Evolutionary conservation across 805 yeast species (phyloP), one percentile per base, ranked within the genome.

Genomic region (Suhomyces emberorum): DNA sequence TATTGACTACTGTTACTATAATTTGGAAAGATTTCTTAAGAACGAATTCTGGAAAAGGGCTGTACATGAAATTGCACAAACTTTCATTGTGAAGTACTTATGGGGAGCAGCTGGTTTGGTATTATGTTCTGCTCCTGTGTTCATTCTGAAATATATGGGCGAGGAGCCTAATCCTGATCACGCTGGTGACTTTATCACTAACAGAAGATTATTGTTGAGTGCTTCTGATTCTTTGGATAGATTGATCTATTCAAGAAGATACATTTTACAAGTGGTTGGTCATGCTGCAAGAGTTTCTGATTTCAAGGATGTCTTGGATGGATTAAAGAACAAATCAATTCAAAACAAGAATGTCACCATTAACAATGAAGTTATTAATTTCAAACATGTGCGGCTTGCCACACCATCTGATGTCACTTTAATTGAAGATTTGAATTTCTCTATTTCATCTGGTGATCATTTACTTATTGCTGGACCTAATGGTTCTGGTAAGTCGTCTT

Each of bases 101-200:
- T 83, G 96, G 89, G 98, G 98, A 43, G 98, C 96, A 2, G 87
- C 93, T 21, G 98, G 98, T 8, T 71, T 89, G 41, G 76, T 81
- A 1, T 69, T 89, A 32, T 89, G 97, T 61, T 80, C 96, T 2
- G 79, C 89, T 3, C 97, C 98, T 4, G 84, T 88, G 2, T 89
- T 89, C 55, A 75, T 79, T 52, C 68, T 72, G 41, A 69, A 78
- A 34, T 74, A 76, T 35, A 61, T 69, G 42, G 77, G 78, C 22
- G 57, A 61, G 34, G 59, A 51, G 15, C 67, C 65, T 3, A 69
- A 66, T 40, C 58, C 68, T 9, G 56, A 64, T 29, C 74, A 77
- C 1, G 81, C 95, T 0, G 88, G 89, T n/a, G 83, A 81, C 40
- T 89, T 89, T 54, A 83, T 89, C 37, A 87, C 96, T 5, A 89